Conservation (phyloP, 2,329 filamentous ascomycete species). For the Xylogone sp. region DNA sequence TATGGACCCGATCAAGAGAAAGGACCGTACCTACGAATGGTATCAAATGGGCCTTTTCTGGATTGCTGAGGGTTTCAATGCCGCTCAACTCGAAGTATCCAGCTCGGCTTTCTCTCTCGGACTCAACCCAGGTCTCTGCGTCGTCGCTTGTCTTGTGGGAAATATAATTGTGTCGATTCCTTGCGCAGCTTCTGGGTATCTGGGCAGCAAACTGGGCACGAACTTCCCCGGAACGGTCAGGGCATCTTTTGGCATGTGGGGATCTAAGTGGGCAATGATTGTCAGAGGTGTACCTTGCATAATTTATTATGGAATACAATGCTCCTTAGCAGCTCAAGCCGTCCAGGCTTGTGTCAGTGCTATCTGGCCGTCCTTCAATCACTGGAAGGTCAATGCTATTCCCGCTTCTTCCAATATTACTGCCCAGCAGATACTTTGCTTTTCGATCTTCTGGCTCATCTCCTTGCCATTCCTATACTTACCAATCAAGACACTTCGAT, state of each 20-base stretch:
- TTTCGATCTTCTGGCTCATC: constrained; percentile 38
- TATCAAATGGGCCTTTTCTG: constrained; percentile 19
- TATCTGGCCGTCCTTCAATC: constrained; percentile 50
- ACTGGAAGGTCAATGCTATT: constrained; percentile 45
- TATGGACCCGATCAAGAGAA: constrained; percentile 15
- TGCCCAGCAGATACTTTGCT: constrained; percentile 50
- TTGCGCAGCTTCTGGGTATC: constrained; percentile 40
- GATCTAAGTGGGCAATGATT: constrained; percentile 34
- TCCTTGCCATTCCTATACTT: constrained; percentile 42
- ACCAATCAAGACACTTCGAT: constrained; percentile 40
- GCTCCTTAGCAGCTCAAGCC: constrained; percentile 14
- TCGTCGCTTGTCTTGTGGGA: constrained; percentile 47
- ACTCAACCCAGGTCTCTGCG: constrained; percentile 18
- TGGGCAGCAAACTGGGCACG: constrained; percentile 39
- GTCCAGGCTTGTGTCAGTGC: constrained; percentile 37
- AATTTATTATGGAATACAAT: background rate
- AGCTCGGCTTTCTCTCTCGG: constrained; percentile 20
- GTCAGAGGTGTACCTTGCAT: constrained; percentile 28
- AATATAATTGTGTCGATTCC: constrained; percentile 53
- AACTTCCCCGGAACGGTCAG: constrained; percentile 42
- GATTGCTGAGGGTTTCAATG: constrained; percentile 24
- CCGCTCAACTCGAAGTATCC: constrained; percentile 23
- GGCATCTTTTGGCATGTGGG: constrained; percentile 39
- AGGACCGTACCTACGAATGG: constrained; percentile 11
- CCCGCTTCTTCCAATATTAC: constrained; percentile 45